Percentiles rank a stretch among this genome's conserved stretches.
Evolutionary conservation across 129 eudicot genomes (phyloP).

Genomic region (Pulicaria dysenterica): DNA sequence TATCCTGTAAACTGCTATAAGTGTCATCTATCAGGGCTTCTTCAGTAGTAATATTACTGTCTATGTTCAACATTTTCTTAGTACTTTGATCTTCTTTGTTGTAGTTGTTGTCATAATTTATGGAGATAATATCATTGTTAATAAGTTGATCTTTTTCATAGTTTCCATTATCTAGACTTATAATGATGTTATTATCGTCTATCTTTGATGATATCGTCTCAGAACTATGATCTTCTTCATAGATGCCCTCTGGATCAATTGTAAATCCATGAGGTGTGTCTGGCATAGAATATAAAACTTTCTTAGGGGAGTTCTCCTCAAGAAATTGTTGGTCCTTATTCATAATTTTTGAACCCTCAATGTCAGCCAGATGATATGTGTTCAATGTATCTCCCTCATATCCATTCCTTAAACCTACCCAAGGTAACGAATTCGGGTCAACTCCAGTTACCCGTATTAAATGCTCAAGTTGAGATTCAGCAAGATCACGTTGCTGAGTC

Average conservation of each 20-base stretch:
- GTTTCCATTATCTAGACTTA: neutral
- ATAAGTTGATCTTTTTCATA: constrained; percentile 44
- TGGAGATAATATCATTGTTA: constrained; percentile 8
- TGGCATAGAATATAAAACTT: constrained; percentile 45
- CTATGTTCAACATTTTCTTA: neutral
- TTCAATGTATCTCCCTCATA: constrained; percentile 35
- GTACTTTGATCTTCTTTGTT: constrained; percentile 1
- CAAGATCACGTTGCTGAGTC: constrained; percentile 72
- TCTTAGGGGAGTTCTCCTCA: constrained; percentile 52
- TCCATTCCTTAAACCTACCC: constrained; percentile 37
- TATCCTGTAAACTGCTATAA: constrained; percentile 26
- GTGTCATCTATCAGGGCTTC: constrained; percentile 3
- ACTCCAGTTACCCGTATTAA: constrained; percentile 46
- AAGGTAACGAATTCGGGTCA: constrained; percentile 38
- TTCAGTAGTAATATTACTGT: neutral
- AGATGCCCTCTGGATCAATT: constrained; percentile 45
- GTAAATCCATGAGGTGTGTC: constrained; percentile 41
- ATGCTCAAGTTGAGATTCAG: constrained; percentile 63
- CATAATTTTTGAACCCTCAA: constrained; percentile 19
- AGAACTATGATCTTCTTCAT: constrained; percentile 56
- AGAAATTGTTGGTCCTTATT: constrained; percentile 22
- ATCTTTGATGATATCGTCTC: constrained; percentile 32
- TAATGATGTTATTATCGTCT: constrained; percentile 1
- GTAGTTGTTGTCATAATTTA: neutral
- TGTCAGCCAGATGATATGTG: constrained; percentile 33